A percentile compares a stretch with the other conserved stretches of the same genome.
Evolutionary conservation across 305 asterid genomes (phyloP).

Genomic region (Fraxinus paxiana): DNA sequence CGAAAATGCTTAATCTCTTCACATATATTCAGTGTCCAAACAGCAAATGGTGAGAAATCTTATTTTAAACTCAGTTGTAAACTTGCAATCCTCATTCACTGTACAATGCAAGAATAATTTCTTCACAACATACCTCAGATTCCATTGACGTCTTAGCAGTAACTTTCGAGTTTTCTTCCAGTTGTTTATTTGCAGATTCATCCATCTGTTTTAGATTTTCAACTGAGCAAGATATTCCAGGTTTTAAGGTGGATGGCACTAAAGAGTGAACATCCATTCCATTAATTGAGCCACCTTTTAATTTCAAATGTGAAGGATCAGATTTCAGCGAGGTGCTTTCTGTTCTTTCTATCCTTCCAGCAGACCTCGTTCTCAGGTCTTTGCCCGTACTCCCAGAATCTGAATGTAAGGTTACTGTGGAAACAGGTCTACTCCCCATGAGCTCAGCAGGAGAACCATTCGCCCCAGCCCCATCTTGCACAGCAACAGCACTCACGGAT

Average conservation of each 20-base stretch:
- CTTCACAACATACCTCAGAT: slow-evolving; percentile 59
- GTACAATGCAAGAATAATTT: slow-evolving; percentile 3
- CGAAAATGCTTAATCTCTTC: neutral
- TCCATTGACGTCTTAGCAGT: slow-evolving; percentile 53
- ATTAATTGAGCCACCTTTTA: slow-evolving; percentile 41
- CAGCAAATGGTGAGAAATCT: neutral
- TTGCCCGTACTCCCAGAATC: slow-evolving; percentile 51
- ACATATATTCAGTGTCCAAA: neutral
- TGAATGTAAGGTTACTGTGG: slow-evolving; percentile 46
- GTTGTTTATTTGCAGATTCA: slow-evolving; percentile 50
- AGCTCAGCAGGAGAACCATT: slow-evolving; percentile 57
- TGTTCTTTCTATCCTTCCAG: slow-evolving; percentile 51
- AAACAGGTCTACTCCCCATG: slow-evolving; percentile 44
- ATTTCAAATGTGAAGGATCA: slow-evolving; percentile 47
- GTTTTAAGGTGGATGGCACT: slow-evolving; percentile 39
- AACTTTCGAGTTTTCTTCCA: slow-evolving; percentile 65
- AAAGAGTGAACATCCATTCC: slow-evolving; percentile 47
- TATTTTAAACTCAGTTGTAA: neutral
- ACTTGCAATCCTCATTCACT: neutral
- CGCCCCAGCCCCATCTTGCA: slow-evolving; percentile 56
- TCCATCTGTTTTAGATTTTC: slow-evolving; percentile 66
- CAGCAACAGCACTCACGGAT: slow-evolving; percentile 43
- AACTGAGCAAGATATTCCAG: slow-evolving; percentile 40
- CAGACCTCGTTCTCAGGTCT: slow-evolving; percentile 57
- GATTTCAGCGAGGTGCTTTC: slow-evolving; percentile 45